Conservation (phyloP, 345 rosid species). For the Lumnitzera racemosa region DNA sequence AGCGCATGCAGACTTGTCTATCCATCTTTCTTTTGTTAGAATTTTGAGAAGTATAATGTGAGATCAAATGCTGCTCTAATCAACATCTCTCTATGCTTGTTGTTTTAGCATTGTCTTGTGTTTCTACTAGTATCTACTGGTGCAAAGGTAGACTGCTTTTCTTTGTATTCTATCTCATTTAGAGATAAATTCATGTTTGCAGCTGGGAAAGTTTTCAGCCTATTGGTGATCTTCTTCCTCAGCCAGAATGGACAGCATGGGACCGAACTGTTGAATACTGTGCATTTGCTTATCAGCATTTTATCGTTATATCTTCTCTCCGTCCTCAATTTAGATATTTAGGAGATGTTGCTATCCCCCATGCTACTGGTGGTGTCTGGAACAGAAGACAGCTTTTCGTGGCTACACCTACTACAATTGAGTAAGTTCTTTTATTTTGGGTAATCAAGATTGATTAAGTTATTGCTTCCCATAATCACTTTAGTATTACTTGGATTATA, state of each 20-base stretch:
- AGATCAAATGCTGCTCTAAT: too few species aligned
- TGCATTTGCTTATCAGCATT: conserved; percentile 91
- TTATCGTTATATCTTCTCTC: conserved; percentile 84
- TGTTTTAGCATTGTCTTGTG: too few species aligned
- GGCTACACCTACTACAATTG: conserved; percentile 93
- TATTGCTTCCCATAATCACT: too few species aligned
- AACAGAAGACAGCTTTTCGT: conserved; percentile 96
- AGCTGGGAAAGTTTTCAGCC: conserved; percentile 99
- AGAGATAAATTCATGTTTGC: conserved; percentile 17
- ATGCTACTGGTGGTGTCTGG: conserved; percentile 98
- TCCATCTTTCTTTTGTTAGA: too few species aligned
- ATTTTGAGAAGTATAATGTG: too few species aligned
- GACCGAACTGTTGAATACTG: conserved; percentile 98
- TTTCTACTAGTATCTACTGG: too few species aligned
- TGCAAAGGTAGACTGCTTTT: too few species aligned
- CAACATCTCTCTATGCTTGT: too few species aligned
- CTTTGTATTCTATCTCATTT: too few species aligned
- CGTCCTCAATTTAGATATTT: conserved; percentile 95
- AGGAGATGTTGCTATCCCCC: conserved; percentile 92
- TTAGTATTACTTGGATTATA: too few species aligned
- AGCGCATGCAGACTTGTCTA: too few species aligned
- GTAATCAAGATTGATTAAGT: not conserved
- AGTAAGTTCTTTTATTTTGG: conserved; percentile 45
- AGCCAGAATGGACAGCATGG: conserved; percentile 99
- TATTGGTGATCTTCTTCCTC: conserved; percentile 93